Evolutionary conservation across 2,329 filamentous ascomycete species (phyloP), one percentile per base, ranked within the genome.

Genomic region (Claviceps pusilla): DNA sequence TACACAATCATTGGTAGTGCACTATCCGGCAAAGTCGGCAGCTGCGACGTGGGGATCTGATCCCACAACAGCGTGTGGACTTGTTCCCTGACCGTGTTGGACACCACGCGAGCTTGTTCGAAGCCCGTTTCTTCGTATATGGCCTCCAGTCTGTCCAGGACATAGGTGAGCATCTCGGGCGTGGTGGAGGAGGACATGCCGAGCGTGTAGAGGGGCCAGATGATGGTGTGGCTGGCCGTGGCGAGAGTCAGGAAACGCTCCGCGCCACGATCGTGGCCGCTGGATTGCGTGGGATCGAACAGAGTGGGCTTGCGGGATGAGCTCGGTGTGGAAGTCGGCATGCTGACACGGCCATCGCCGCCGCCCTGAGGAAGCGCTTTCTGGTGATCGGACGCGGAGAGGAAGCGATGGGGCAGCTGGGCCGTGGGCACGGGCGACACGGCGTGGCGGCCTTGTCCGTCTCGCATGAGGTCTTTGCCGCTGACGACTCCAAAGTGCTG

Each of bases 141-240:
- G 10, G 70, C 70, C 48, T 68, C 62, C 43, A 77, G 63, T n/a
- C 74, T 65, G 19, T 70, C 68, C 14, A 76, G 62, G 1, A 73
- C 70, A 48, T 76, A 77, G 3, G 66, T 62, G 50, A 69, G 71
- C 59, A 70, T 70, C 50, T 69, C 64, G 3, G 61, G 57, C 1
- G 68, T 67, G 56, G 73, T 76, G 3, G 68, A 70, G 0, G 73
- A 72, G 24, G 73, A 75, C 61, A 74, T 70, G 53, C 74, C 75
- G 7, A 74, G 68, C 11, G 72, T 69, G 54, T 75, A 77, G 3
- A 77, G 65, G 4, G 75, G 75, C 74, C 73, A 76, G 43, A 77
- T 69, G 9, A 76, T 68, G 16, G 72, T 71, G 57, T 75, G 73
- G 29, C 73, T 73, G 1, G 73, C 69, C 9, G 73, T 74, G 0